phyloP scores from a whole-genome alignment of 768 basidiomycete species.

The Xerocomus potaroensis region DNA sequence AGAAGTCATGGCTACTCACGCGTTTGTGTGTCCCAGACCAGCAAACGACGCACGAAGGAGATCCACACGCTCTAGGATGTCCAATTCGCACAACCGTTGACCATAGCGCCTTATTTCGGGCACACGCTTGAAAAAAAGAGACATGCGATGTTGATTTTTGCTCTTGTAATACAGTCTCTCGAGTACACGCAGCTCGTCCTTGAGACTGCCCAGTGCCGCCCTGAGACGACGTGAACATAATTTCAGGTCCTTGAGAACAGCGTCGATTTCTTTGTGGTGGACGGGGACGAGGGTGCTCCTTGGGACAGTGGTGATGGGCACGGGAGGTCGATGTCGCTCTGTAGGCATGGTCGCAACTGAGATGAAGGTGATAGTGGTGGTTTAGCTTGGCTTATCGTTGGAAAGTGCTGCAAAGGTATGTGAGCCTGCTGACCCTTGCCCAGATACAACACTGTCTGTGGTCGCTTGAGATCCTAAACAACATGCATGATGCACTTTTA shows the following conservation, averaged over 20 bases:
- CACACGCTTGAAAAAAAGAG: constrained; percentile 62
- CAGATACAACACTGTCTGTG: neutral
- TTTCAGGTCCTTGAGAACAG: constrained; percentile 60
- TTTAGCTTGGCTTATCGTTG: too few species aligned
- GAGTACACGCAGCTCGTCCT: constrained; percentile 44
- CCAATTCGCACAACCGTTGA: constrained; percentile 15
- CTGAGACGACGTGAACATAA: constrained; percentile 49
- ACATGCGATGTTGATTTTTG: constrained; percentile 57
- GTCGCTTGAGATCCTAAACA: neutral
- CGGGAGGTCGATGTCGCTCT: constrained; percentile 5
- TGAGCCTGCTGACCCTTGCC: too few species aligned
- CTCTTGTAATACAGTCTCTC: constrained; percentile 73
- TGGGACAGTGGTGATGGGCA: constrained; percentile 10
- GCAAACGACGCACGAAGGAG: constrained; percentile 27
- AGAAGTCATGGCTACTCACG: constrained; percentile 15
- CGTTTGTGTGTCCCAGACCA: constrained; percentile 21
- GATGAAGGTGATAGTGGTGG: too few species aligned
- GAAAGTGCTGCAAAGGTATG: too few species aligned
- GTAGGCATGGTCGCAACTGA: constrained; percentile 9
- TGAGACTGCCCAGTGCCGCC: constrained; percentile 30
- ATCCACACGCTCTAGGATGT: constrained; percentile 21
- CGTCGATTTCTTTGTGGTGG: constrained; percentile 43
- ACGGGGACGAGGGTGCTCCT: constrained; percentile 18
- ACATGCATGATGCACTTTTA: neutral
- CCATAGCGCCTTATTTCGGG: constrained; percentile 52